A percentile compares a stretch with the other conserved stretches of the same genome.
Conservation (phyloP, 2,329 filamentous ascomycete species). For the Monilinia fructicola region DNA sequence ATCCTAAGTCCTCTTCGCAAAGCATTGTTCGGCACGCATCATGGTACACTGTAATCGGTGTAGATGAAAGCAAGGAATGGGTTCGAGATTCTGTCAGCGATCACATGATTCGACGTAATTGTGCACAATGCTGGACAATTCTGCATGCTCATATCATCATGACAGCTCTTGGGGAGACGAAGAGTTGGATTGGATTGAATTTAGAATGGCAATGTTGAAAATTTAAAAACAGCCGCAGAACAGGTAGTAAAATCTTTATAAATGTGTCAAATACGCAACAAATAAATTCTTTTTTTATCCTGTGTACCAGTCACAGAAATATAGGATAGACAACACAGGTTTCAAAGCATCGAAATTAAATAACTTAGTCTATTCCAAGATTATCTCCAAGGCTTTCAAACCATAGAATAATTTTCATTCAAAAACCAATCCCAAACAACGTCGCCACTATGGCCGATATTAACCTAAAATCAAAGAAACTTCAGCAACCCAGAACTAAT, state of each 20-base stretch:
- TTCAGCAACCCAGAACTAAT: no score
- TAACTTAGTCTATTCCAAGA: background rate
- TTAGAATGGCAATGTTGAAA: background rate
- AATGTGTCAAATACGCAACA: fast-evolving
- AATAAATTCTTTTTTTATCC: no score
- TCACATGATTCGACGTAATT: no score
- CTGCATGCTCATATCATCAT: background rate
- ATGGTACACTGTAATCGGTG: no score
- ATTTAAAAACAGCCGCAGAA: background rate
- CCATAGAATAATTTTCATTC: background rate
- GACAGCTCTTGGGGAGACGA: background rate
- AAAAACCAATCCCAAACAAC: background rate
- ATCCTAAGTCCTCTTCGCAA: no score
- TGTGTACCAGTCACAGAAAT: background rate
- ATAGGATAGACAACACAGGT: background rate
- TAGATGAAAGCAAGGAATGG: no score
- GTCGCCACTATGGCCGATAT: background rate
- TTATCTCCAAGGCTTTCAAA: background rate
- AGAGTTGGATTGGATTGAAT: background rate
- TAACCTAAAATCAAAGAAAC: conserved; percentile 36
- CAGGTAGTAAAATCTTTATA: background rate
- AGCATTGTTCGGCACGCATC: no score
- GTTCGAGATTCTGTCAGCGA: no score
- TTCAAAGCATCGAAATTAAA: background rate
- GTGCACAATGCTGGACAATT: background rate